Evolutionary conservation across 2,329 filamentous ascomycete genomes (phyloP), one percentile per base, ranked within the genome.

Genomic region (Aureobasidium melanogenum): DNA sequence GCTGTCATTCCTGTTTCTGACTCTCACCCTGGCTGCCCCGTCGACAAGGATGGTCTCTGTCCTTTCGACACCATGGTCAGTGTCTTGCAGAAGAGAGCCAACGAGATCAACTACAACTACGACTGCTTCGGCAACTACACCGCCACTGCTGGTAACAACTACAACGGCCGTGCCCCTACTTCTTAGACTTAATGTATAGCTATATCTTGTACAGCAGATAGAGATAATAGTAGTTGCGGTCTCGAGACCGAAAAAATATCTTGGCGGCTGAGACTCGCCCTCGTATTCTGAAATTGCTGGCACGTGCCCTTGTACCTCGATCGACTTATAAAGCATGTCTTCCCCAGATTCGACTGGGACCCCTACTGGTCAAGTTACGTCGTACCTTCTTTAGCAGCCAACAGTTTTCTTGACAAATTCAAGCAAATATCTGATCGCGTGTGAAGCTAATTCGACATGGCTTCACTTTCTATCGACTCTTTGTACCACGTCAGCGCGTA

Each of bases 51-150:
- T 24, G 56, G 56, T 9, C 56, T 59, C 15, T 59, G 56, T 41
- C 44, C 44, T 22, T 59, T 59, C 32, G 56, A 59, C 44, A 59
- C 56, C 44, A 59, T 59, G 56, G 32, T 59, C 32, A 30, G 41
- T 3, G 34, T 48, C 15, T 12, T 59, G 32, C 14, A 50, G 56
- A 34, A 43, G 22, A 46, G 56, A 30, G 43, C 34, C 24, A n/a
- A 22, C 6, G 56, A 59, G 39, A 59, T 59, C 44, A 50, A 59
- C 44, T 59, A 12, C 24, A 26, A 59, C 43, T 50, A 59, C 32
- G 56, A 59, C 22, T 59, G 56, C 34, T 59, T 30, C 12, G 56
- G 15, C n/a, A 59, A 59, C 26, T 59, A 59, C 44, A 59, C 56
- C 22, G 56, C 56, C 10, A 22, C 32, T 38, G 24, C 56, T 32